phyloP scores from a whole-genome alignment of 2,329 filamentous ascomycete genomes.

The Coniella vitis region DNA sequence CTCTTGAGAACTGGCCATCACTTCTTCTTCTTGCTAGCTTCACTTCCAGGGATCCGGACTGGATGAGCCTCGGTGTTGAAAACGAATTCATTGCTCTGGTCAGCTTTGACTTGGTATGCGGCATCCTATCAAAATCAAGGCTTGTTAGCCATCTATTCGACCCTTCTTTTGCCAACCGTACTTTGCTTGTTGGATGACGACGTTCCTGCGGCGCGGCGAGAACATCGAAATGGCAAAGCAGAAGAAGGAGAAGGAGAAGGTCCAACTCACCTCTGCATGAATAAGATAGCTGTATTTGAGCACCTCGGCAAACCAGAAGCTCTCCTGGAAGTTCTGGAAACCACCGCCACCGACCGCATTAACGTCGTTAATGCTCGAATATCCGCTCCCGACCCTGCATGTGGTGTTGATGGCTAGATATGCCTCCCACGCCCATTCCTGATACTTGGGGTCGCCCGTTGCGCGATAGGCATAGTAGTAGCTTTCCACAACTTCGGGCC shows the following conservation, averaged over 20 bases:
- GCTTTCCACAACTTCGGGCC: slow-evolving; percentile 77
- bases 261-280: slow-evolving; percentile 38
- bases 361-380: slow-evolving; percentile 59
- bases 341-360: slow-evolving; percentile 54
- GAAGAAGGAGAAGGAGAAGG: slow-evolving; percentile 1
- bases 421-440: slow-evolving; percentile 77
- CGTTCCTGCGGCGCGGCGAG: no score
- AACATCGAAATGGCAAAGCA: no score
- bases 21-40: slow-evolving; percentile 1
- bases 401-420: slow-evolving; percentile 62
- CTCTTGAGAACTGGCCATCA: no score
- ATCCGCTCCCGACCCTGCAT: slow-evolving; percentile 59
- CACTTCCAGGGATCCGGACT: slow-evolving; percentile 23
- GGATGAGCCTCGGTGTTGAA: slow-evolving; percentile 46
- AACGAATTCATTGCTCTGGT: slow-evolving; percentile 39
- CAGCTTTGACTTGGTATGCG: slow-evolving; percentile 40
- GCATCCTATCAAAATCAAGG: slow-evolving; percentile 41
- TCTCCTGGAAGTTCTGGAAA: slow-evolving; percentile 69
- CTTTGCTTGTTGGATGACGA: no score
- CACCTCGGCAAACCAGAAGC: slow-evolving; percentile 82
- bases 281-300: slow-evolving; percentile 79
- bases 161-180: neutral
- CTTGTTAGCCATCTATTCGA: slow-evolving; percentile 12
- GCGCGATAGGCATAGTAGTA: slow-evolving; percentile 82
- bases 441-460: slow-evolving; percentile 68